phyloP scores from a whole-genome alignment of 2,329 filamentous ascomycete genomes.

The Aspergillus oerlinghausenensis region DNA sequence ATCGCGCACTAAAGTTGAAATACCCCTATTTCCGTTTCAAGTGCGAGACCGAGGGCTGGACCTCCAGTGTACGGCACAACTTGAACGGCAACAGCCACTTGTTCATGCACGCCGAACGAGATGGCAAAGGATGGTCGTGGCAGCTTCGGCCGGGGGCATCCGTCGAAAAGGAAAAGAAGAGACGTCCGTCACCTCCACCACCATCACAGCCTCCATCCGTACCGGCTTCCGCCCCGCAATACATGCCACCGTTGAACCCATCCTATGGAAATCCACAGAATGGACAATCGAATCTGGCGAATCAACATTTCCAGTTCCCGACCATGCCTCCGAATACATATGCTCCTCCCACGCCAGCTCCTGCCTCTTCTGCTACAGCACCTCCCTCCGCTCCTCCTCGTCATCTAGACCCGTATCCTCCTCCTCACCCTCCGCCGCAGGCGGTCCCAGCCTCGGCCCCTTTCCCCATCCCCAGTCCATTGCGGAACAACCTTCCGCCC shows the following conservation, averaged over 20 bases:
- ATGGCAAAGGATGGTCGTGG: constrained; percentile 62
- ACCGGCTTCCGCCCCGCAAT: constrained; percentile 26
- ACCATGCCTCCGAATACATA: constrained; percentile 33
- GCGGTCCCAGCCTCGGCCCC: constrained; percentile 29
- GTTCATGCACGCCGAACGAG: constrained; percentile 57
- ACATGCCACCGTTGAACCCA: constrained; percentile 32
- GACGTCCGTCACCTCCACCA: constrained; percentile 42
- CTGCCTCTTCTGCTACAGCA: constrained; percentile 18
- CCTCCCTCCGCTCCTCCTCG: constrained; percentile 14
- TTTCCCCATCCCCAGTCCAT: constrained; percentile 33
- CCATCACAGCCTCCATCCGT: constrained; percentile 27
- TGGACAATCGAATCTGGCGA: constrained; percentile 26
- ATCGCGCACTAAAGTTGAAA: constrained; percentile 58
- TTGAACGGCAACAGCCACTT: constrained; percentile 53
- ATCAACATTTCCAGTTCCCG: constrained; percentile 37
- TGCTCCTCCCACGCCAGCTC: constrained; percentile 22
- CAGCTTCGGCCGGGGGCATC: constrained; percentile 55
- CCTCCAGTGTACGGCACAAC: constrained; percentile 63
- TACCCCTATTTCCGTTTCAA: constrained; percentile 60
- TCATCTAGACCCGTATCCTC: constrained; percentile 19
- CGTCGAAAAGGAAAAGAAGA: constrained; percentile 56
- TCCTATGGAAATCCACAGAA: constrained; percentile 27
- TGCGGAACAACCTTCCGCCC: constrained; percentile 37
- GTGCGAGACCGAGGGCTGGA: constrained; percentile 61
- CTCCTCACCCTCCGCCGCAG: constrained; percentile 16